Evolutionary conservation across 2,329 filamentous ascomycete genomes (phyloP), one percentile per base, ranked within the genome.

Genomic region (Calonectria honghensis): DNA sequence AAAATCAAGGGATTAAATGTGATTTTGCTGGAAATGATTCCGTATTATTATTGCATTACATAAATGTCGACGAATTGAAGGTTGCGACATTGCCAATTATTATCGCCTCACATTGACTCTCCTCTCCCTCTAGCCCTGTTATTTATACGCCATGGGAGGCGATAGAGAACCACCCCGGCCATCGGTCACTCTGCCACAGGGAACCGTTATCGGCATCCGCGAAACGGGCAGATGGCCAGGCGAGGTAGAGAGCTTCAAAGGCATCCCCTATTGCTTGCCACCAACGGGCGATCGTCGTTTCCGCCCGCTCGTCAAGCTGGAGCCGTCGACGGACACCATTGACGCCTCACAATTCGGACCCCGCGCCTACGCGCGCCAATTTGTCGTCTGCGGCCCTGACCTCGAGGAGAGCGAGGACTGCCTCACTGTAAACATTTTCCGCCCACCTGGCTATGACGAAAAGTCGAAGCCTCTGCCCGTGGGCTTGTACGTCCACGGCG

Each of bases 401-500:
- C 74, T 84, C 39, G 81, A 81, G 14, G 82, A 84, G 59, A 83
- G 86, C 70, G 90, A 92, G 80, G 86, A 91, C 80, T 92, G 90
- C 68, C 84, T 92, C 18, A 90, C 89, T 69, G 81, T 85, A 6
- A 91, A 92, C 76, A 81, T 92, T 13, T 91, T 87, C 76, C 86
- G 88, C 14, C 86, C 87, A 0, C 78, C 80, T 3, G 63, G 74
- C 1, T 37, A 59, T 0, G 61, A 41, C 24, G 35, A 3, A 63
- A 74, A n/a, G 76, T 75, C 75, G 11, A 72, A 57, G 81, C 78
- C 48, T 80, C 27, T 83, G 1, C 83, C 90, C 0, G 89, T 92
- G 3, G 83, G 89, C 1, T 79, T 93, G 0, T 93, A 92, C 75
- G 85, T 93, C 24, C 91, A 93, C 76, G 92, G 92, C 0, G 79